phyloP scores from a whole-genome alignment of 805 yeast species.

The Candida argentea region DNA sequence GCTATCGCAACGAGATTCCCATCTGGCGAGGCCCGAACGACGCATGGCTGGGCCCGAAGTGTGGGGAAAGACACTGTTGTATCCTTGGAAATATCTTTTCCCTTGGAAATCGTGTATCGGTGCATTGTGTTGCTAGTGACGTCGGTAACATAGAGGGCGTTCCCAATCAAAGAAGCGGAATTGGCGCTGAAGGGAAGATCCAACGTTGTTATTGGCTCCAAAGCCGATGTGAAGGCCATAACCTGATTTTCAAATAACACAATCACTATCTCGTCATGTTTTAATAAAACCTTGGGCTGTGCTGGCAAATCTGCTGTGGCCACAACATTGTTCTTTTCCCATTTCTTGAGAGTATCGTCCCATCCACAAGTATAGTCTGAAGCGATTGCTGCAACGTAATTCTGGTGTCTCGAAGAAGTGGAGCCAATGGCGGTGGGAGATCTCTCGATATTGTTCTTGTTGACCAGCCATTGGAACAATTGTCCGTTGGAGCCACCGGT shows the following conservation, averaged over 20 bases:
- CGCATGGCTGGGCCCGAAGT: conserved; percentile 53
- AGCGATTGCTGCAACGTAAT: conserved; percentile 50
- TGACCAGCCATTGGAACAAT: conserved; percentile 47
- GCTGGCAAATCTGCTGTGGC: conserved; percentile 9
- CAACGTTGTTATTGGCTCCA: conserved; percentile 7
- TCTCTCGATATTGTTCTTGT: conserved; percentile 5
- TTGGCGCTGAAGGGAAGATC: conserved; percentile 15
- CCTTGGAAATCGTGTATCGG: conserved; percentile 9
- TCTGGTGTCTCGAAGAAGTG: conserved; percentile 43
- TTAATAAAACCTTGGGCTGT: conserved; percentile 28
- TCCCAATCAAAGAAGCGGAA: conserved; percentile 13
- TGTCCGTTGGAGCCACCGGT: conserved; percentile 84
- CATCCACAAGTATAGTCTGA: conserved; percentile 56
- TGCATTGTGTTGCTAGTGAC: conserved; percentile 19
- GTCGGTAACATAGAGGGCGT: conserved; percentile 21
- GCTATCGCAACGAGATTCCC: conserved; percentile 71
- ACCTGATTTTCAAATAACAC: conserved; percentile 23
- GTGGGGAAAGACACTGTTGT: conserved; percentile 17
- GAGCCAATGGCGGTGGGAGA: conserved; percentile 23
- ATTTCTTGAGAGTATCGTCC: conserved; percentile 66
- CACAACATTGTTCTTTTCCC: conserved; percentile 13
- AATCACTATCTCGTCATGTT: conserved; percentile 17
- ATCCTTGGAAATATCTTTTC: conserved; percentile 11
- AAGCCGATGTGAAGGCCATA: conserved; percentile 11
- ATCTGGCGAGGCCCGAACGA: conserved; percentile 60